Percentiles rank a stretch among this genome's conserved stretches.
Evolutionary conservation across 139 green algal species (phyloP).

Genomic region (Chlamydomonas sp.): DNA sequence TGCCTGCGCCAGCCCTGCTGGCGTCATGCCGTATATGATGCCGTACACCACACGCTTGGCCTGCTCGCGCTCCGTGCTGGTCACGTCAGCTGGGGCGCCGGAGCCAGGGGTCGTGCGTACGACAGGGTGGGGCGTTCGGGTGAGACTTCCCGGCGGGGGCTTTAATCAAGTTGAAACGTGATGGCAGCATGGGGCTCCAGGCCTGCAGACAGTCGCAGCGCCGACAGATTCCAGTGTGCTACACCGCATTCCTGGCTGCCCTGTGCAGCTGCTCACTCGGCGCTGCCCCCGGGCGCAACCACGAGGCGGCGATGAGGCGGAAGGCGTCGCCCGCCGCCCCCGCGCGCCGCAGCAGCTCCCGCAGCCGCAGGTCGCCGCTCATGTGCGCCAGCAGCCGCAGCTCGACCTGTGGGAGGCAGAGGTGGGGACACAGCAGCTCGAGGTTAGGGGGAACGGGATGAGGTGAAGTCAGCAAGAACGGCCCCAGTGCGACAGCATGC

Average conservation of each 20-base stretch:
- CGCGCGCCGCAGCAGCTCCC: slow-evolving; percentile 44
- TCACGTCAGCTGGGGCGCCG: slow-evolving; percentile 18
- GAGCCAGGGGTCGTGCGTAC: background rate
- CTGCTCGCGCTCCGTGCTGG: slow-evolving; percentile 55
- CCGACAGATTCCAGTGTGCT: no score
- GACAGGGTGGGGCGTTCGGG: no score
- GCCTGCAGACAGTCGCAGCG: no score
- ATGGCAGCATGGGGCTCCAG: no score
- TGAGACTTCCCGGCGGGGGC: no score
- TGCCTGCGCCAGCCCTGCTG: slow-evolving; percentile 30
- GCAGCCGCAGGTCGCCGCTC: slow-evolving; percentile 54
- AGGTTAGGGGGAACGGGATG: background rate
- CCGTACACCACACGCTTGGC: slow-evolving; percentile 74
- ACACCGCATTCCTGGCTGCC: no score
- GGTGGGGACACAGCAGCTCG: slow-evolving; percentile 27
- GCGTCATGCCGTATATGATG: slow-evolving; percentile 70
- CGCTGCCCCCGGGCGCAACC: slow-evolving; percentile 26
- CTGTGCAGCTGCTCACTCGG: background rate
- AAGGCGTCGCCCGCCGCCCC: slow-evolving; percentile 59
- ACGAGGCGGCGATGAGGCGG: slow-evolving; percentile 56
- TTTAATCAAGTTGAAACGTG: no score
- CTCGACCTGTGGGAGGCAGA: slow-evolving; percentile 61
- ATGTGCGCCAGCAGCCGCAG: slow-evolving; percentile 76
- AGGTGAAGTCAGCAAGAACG: background rate
- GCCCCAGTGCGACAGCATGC: no score